A percentile compares a stretch with the other conserved stretches of the same genome.
Conservation (phyloP, 2,329 filamentous ascomycete species). For the Truncatella angustata region DNA sequence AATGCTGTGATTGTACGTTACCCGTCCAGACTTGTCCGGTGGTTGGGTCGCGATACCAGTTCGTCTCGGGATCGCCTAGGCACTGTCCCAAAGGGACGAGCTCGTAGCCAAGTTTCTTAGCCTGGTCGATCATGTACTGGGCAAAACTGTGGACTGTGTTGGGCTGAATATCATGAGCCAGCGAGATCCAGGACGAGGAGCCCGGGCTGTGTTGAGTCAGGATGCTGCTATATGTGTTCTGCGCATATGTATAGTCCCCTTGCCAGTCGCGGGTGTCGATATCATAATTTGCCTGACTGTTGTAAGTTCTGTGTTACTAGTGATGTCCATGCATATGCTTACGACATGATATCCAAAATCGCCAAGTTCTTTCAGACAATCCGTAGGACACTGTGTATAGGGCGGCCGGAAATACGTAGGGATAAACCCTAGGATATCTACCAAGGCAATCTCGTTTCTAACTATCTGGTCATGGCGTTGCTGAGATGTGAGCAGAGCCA, state of each 20-base stretch:
- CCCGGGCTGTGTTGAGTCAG: not conserved
- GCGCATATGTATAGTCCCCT: conserved; percentile 18
- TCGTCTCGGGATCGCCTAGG: conserved; percentile 13
- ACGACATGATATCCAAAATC: conserved; percentile 33
- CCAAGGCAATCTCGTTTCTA: conserved; percentile 44
- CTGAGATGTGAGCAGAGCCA: conserved; percentile 30
- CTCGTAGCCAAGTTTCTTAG: conserved; percentile 13
- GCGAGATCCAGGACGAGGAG: conserved; percentile 22
- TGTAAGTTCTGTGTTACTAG: not conserved
- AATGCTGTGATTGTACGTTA: not conserved
- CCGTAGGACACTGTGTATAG: conserved; percentile 26
- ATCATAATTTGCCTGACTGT: conserved; percentile 24
- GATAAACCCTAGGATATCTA: conserved; percentile 40
- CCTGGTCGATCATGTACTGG: conserved; percentile 14
- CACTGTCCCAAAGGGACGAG: conserved; percentile 19
- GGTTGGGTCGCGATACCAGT: conserved; percentile 20
- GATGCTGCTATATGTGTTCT: not conserved
- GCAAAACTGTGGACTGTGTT: conserved; percentile 16
- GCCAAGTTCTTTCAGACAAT: conserved; percentile 22
- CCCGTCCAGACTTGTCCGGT: conserved; percentile 14
- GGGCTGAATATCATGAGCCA: conserved; percentile 18
- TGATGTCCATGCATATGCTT: conserved; percentile 8
- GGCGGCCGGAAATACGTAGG: conserved; percentile 45
- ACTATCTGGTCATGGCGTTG: conserved; percentile 39
- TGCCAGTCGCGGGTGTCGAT: conserved; percentile 27